Percentiles rank a stretch among this genome's conserved stretches.
Evolutionary conservation across 352 stramenopile genomes (phyloP).

Genomic region (Phytopythium ostracodes): DNA sequence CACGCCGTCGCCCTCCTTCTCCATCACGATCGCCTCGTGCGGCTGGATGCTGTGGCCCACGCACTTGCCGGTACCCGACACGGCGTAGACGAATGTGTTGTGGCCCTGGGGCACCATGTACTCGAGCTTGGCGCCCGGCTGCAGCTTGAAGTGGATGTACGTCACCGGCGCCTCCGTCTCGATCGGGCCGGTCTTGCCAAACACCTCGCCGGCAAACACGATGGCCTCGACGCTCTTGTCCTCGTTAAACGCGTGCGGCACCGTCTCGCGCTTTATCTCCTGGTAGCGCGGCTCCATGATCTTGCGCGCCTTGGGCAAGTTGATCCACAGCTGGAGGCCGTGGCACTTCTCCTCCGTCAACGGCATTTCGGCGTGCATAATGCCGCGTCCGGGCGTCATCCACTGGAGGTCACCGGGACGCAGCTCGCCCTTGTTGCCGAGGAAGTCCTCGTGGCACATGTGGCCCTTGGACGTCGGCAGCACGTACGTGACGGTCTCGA

Average conservation of each 20-base stretch:
- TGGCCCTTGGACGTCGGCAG: constrained; percentile 65
- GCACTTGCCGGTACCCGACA: constrained; percentile 26
- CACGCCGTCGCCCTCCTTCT: constrained; percentile 48
- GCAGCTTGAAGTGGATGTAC: constrained; percentile 47
- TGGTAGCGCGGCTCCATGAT: constrained; percentile 44
- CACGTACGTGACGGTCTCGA: constrained; percentile 89
- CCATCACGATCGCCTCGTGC: constrained; percentile 49
- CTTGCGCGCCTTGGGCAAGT: constrained; percentile 29
- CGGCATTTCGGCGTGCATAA: constrained; percentile 53
- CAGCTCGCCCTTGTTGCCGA: constrained; percentile 39
- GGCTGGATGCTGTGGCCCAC: constrained; percentile 20
- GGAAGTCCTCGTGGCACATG: constrained; percentile 83
- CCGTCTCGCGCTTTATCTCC: constrained; percentile 38
- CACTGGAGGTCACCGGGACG: constrained; percentile 46
- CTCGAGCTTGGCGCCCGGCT: constrained; percentile 24
- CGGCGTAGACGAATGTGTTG: constrained; percentile 37
- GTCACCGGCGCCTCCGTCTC: constrained; percentile 39
- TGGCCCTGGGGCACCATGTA: constrained; percentile 35
- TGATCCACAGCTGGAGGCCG: constrained; percentile 50
- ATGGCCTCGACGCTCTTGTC: constrained; percentile 39
- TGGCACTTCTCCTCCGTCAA: constrained; percentile 19
- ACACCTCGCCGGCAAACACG: constrained; percentile 44
- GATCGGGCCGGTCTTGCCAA: constrained; percentile 31
- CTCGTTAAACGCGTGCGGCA: constrained; percentile 34
- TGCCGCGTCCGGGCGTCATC: constrained; percentile 43